phyloP scores from a whole-genome alignment of 805 yeast species.

The Yueomyces sp. region DNA sequence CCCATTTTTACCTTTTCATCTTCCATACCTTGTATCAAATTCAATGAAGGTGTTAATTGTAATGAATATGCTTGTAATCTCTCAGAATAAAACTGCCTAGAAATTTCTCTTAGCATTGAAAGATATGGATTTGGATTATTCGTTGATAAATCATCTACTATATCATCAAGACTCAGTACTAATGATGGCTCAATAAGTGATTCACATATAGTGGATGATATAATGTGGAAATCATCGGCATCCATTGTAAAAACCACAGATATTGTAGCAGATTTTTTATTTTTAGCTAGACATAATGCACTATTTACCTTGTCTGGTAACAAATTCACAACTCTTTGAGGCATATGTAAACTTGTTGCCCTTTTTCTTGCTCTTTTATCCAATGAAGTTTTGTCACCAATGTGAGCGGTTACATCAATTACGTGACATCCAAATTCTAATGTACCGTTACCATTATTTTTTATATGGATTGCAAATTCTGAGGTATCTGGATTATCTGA shows the following conservation, averaged over 20 bases:
- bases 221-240: constrained; percentile 54
- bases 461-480: constrained; percentile 79
- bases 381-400: constrained; percentile 58
- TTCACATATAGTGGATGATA: constrained; percentile 65
- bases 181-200: constrained; percentile 48
- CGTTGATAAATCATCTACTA: constrained; percentile 9
- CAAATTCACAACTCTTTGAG: constrained; percentile 55
- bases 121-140: constrained; percentile 6
- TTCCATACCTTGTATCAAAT: constrained; percentile 68
- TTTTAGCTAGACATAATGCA: constrained; percentile 45
- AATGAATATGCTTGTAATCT: constrained; percentile 12
- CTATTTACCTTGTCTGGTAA: constrained; percentile 55
- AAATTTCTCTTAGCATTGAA: constrained; percentile 10
- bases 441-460: constrained; percentile 36
- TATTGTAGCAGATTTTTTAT: constrained; percentile 48
- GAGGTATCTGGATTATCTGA: constrained; percentile 26
- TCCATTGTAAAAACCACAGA: constrained; percentile 75
- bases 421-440: constrained; percentile 80
- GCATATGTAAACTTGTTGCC: constrained; percentile 77
- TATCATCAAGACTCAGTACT: constrained; percentile 7
- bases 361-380: constrained; percentile 87
- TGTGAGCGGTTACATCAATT: constrained; percentile 60
- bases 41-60: constrained; percentile 28
- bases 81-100: constrained; percentile 14
- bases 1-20: constrained; percentile 68